Evolutionary conservation across 495 filamentous ascomycete genomes (phyloP), one percentile per base, ranked within the genome.

Genomic region (Podospora comata): DNA sequence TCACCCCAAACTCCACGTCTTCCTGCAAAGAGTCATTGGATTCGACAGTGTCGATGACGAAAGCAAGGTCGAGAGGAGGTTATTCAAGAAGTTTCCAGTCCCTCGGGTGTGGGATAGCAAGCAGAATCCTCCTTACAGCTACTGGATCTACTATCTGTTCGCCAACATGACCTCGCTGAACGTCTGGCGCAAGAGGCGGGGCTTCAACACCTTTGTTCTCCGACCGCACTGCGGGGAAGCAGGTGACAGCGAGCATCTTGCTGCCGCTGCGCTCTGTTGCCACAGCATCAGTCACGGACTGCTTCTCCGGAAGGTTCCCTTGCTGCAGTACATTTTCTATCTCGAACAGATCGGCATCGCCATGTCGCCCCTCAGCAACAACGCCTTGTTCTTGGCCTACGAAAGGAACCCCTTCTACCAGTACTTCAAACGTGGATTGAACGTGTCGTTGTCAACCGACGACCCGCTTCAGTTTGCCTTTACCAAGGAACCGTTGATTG

Each of bases 21-120:
- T 99, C 79, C 75, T 99, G 53, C 94, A 98, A 78, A 85, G 96
- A 59, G 96, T 99, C 18, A 90, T 99, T 73, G 95, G 95, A 11
- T 94, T 99, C 73, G 95, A 99, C 75, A 96, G 92, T 78, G 95
- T 99, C 58, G 95, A 99, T 75, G 95, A 99, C 73, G 95, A 99
- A 79, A 97, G 94, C 82, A 99, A 99, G 80, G 83, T 90, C 13
- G 95, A 99, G 76, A 89, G 94, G 18, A 88, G 95, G 28, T 84
- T 97, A 16, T 97, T 92, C 77, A 89, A 87, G 69, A 99, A 99
- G 76, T 99, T 96, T 65, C 96, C 96, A 5, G 88, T 94, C 6
- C 94, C 95, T 2, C 90, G 85, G 60, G 86, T 88, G 64, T 99
- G 95, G 95, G 86, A 89, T 68, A 90, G 91, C 19, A 93, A 90